Evolutionary conservation across 352 stramenopile species (phyloP), one percentile per base, ranked within the genome.

Genomic region (Globisporangium alternatum): DNA sequence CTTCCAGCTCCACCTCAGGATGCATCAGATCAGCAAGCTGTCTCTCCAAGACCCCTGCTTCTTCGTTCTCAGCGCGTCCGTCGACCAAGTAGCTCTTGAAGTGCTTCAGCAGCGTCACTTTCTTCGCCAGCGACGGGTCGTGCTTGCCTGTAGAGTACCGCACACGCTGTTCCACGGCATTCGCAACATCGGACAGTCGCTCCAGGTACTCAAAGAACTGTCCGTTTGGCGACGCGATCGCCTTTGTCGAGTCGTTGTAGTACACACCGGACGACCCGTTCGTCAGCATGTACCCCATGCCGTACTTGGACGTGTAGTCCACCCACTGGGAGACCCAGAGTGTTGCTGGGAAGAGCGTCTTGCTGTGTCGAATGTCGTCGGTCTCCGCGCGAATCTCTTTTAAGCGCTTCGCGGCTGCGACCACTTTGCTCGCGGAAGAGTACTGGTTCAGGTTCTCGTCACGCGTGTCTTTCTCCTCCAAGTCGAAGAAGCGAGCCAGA

Each of bases 241-340:
- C 96, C 72, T 99, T 99, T 13, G 97, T 99, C 17, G 96, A 98
- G 76, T 99, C 97, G 71, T 99, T 99, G 66, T 99, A 99, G 72
- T 99, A 99, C 8, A 99, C 97, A 55, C 97, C 93, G 0, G 90
- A 87, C 35, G 75, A 93, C 49, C 96, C 96, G 80, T 98, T 97
- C 56, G 95, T 98, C 10, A 99, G 86, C 53, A 99, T 82, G 73
- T 99, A 99, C 55, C 97, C 97, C 60, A 99, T 90, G 56, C 97
- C 97, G 75, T 99, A 99, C 77, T 99, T 99, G 72, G 86, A 96
- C 5, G 97, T 99, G 77, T 99, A 99, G 72, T 99, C 97, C 8
- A 99, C 97, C 80, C 98, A 99, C 54, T 97, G 84, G 21, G 89
- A 90, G 13, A 99, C 89, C 96, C 97, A 99, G 60, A 98, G 86